phyloP scores from a whole-genome alignment of 2,329 filamentous ascomycete species.

The Epichloe brachyelytri region DNA sequence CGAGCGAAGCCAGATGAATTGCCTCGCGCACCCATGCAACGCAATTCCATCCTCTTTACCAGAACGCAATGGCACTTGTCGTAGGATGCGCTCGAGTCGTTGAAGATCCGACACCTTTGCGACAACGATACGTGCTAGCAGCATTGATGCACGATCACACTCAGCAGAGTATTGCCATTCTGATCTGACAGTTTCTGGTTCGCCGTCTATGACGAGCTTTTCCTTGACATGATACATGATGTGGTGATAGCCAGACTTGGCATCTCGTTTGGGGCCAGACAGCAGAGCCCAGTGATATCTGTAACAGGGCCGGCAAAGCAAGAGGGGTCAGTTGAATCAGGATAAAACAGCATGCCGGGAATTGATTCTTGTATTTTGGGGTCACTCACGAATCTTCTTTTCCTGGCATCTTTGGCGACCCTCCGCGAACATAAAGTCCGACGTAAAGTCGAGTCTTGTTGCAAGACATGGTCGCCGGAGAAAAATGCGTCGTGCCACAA shows the following conservation, averaged over 20 bases:
- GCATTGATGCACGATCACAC: slow-evolving; percentile 2
- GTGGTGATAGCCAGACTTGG: slow-evolving; percentile 1
- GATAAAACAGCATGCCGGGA: too few species aligned
- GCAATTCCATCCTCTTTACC: slow-evolving; percentile 4
- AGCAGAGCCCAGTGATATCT: slow-evolving; percentile 7
- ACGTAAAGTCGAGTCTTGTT: slow-evolving; percentile 6
- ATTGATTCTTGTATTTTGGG: too few species aligned
- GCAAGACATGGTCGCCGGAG: not conserved
- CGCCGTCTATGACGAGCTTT: slow-evolving; percentile 2
- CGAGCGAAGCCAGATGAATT: not conserved
- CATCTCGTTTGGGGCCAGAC: slow-evolving; percentile 3
- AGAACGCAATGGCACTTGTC: slow-evolving; percentile 1
- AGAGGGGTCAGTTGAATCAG: too few species aligned
- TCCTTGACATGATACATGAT: slow-evolving; percentile 7
- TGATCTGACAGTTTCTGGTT: slow-evolving; percentile 1
- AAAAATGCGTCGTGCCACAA: not conserved
- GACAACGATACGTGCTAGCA: slow-evolving; percentile 3
- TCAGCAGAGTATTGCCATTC: slow-evolving; percentile 6
- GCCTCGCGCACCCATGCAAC: slow-evolving; percentile 6
- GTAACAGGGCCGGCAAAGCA: too few species aligned
- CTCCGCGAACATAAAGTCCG: slow-evolving; percentile 6
- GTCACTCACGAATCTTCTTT: slow-evolving; percentile 6
- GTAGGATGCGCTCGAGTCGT: slow-evolving; percentile 4
- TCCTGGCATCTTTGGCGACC: slow-evolving; percentile 3
- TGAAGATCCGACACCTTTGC: slow-evolving; percentile 4